Evolutionary conservation across 1,284 basidiomycete species (phyloP).

Genomic region (Austropuccinia psidii): DNA sequence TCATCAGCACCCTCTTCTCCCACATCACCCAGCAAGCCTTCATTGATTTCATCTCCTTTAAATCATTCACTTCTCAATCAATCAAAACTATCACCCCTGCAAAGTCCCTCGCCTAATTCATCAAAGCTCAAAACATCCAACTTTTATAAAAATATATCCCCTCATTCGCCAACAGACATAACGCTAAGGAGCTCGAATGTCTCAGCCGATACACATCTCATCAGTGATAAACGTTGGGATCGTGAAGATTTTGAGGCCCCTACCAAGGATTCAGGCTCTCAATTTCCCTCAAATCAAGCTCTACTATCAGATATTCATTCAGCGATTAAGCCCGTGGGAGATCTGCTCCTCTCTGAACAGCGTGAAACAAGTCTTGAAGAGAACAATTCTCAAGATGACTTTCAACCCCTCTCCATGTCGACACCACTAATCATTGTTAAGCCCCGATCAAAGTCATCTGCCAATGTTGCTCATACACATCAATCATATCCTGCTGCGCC

Average conservation of each 20-base stretch:
- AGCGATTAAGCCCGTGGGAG: neutral
- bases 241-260: neutral
- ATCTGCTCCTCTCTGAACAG: too few species aligned
- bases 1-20: neutral
- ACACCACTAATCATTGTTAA: constrained; percentile 9
- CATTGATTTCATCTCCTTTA: neutral
- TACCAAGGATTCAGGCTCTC: neutral
- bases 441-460: neutral
- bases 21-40: neutral
- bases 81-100: neutral
- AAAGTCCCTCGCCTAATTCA: neutral
- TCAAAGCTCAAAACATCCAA: neutral
- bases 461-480: neutral
- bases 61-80: too few species aligned
- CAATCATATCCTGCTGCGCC: neutral
- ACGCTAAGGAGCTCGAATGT: too few species aligned
- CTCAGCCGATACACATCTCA: too few species aligned
- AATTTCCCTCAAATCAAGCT: neutral
- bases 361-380: too few species aligned
- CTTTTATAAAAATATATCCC: too few species aligned
- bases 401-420: neutral
- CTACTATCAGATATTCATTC: neutral
- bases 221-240: too few species aligned
- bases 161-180: too few species aligned
- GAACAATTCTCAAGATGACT: too few species aligned